These are phyloP conservation scores for Euphorbia tirucalli DNA, from an alignment of 345 rosid species.

Conservation along the genomic window DNA sequence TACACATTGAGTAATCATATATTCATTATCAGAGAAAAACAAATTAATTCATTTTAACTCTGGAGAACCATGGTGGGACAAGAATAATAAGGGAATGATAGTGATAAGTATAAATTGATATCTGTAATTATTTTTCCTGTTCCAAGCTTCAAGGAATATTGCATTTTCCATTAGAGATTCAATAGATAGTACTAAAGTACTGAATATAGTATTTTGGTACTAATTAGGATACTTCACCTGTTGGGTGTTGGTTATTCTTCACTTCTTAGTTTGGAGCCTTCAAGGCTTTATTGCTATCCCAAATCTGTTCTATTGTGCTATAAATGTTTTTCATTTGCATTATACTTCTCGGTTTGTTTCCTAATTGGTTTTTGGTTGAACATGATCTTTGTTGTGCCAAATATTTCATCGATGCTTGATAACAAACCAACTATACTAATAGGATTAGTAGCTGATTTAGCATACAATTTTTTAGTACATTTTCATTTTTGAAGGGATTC, in stretches of 20 bases:
- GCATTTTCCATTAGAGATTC: neutral
- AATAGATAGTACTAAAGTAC: neutral
- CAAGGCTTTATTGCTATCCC: neutral
- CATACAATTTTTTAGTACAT: neutral
- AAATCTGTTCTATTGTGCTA: neutral
- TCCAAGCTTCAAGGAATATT: no score
- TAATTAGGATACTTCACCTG: neutral
- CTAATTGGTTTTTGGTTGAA: neutral
- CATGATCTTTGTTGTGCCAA: neutral
- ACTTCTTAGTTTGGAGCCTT: neutral
- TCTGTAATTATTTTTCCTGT: neutral
- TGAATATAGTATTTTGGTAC: neutral
- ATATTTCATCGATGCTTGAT: neutral
- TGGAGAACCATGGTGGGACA: neutral
- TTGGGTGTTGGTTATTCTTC: neutral
- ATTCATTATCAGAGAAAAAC: neutral
- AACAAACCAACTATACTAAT: neutral
- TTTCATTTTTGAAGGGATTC: neutral
- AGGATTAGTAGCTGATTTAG: no score
- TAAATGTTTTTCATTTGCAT: neutral
- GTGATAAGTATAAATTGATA: constrained; percentile 1
- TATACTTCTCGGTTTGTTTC: neutral
- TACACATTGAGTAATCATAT: neutral
- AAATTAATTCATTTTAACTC: neutral
- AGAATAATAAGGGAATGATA: no score